Evolutionary conservation across 768 basidiomycete species (phyloP), one percentile per base, ranked within the genome.

Genomic region (Lepiota brunneoincarnata): DNA sequence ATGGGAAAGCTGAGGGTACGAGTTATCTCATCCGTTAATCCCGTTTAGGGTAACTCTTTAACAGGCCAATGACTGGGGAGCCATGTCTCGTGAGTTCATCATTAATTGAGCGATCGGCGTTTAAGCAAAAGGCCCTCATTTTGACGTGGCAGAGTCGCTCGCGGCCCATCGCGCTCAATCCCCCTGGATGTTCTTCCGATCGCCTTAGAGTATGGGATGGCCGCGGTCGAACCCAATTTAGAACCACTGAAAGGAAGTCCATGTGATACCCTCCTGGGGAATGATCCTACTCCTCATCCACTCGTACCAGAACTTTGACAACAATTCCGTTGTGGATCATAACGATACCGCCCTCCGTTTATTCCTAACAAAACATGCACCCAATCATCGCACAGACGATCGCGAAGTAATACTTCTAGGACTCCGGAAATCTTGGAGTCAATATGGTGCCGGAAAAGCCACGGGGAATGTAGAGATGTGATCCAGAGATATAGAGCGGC

Each of bases 1-100:
- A 86, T 86, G 84, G 84, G 83, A 5, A 86, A 86, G 54, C 60
- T 86, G 37, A 86, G 84, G 74, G 84, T 80, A 31, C 24, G 15
- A 51, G n/a, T 50, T 24, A n/a, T n/a, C n/a, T 17, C 18, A 24
- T 6, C 15, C 37, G 7, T 24, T 11, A 17, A 2, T 15, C 24
- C 15, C 28, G 31, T 17, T 9, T 15, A 38, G 2, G 31, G 31
- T 52, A n/a, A n/a, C n/a, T n/a, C n/a, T n/a, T n/a, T n/a, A n/a
- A n/a, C n/a, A 84, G 83, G 75, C 79, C 1, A 83, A 83, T 34
- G 84, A 86, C 56, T 86, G 84, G 84, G 80, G 81, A 14, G 72
- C 83, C 0, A 68, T 85, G 46, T 83, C 83, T 43, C 82, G 84
- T 86, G 58, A 46, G 82, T 64, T 21, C n/a, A n/a, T 23, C 20